These are phyloP conservation scores for Phyllostachys edulis DNA, from an alignment of 176 grass and related monocot species.

Conservation along the genomic window DNA sequence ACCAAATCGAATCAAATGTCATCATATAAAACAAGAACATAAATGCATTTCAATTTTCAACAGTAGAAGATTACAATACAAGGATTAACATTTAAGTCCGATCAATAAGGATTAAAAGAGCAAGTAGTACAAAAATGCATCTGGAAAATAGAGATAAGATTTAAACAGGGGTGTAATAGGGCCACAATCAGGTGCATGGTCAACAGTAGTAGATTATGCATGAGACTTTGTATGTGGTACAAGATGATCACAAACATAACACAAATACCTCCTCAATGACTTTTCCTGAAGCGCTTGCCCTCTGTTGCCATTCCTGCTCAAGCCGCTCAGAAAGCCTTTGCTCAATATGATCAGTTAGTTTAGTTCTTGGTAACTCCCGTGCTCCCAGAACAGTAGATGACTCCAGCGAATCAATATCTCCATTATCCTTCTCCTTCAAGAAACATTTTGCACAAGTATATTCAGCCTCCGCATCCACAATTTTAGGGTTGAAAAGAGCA, in stretches of 20 bases:
- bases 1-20: not conserved
- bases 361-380: slow-evolving; percentile 69
- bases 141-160: not conserved
- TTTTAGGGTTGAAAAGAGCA: slow-evolving; percentile 84
- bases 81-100: not conserved
- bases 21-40: not conserved
- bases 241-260: slow-evolving; percentile 12
- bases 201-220: slow-evolving; percentile 4
- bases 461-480: slow-evolving; percentile 59
- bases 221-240: not conserved
- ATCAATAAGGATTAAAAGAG: slow-evolving; percentile 11
- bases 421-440: slow-evolving; percentile 62
- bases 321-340: slow-evolving; percentile 72
- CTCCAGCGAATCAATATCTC: slow-evolving; percentile 32
- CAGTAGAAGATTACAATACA: slow-evolving; percentile 1
- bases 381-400: slow-evolving; percentile 62
- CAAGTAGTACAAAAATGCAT: not conserved
- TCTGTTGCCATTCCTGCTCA: slow-evolving; percentile 59
- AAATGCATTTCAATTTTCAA: not conserved
- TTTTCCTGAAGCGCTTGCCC: slow-evolving; percentile 56
- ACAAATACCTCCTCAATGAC: slow-evolving; percentile 69
- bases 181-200: not conserved
- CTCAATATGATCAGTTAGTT: slow-evolving; percentile 87
- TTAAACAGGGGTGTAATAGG: not conserved
- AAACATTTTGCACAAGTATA: slow-evolving; percentile 87